These are phyloP conservation scores for Blastobotrys raffinosifermentans DNA, from an alignment of 1,139 yeast genomes.

Conservation along the genomic window DNA sequence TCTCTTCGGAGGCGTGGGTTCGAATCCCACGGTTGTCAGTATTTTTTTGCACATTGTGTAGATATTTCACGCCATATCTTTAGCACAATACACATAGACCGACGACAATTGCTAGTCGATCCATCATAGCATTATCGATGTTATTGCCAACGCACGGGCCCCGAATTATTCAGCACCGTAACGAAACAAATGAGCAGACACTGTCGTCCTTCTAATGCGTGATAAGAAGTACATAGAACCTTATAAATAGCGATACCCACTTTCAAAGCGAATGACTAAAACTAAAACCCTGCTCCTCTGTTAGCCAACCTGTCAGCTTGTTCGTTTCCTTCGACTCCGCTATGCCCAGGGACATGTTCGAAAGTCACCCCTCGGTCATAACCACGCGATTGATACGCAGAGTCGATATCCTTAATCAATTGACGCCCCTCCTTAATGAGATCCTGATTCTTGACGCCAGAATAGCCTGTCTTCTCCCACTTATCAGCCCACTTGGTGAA, in stretches of 20 bases:
- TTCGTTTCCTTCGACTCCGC: slow-evolving; percentile 65
- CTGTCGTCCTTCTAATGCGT: not conserved
- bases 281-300: too few species aligned
- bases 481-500: slow-evolving; percentile 45
- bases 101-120: not conserved
- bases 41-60: not conserved
- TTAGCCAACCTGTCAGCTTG: slow-evolving; percentile 73
- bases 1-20: slow-evolving; percentile 10
- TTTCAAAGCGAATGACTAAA: too few species aligned
- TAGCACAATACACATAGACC: not conserved
- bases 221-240: too few species aligned
- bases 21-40: slow-evolving; percentile 10
- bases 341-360: slow-evolving; percentile 68
- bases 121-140: not conserved
- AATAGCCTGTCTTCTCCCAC: slow-evolving; percentile 56
- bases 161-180: not conserved
- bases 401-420: slow-evolving; percentile 31
- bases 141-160: not conserved
- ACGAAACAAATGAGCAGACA: not conserved
- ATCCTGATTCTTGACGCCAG: slow-evolving; percentile 3
- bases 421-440: slow-evolving; percentile 16
- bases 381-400: slow-evolving; percentile 19
- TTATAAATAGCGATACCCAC: too few species aligned
- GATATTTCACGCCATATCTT: too few species aligned
- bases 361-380: slow-evolving; percentile 34